These are phyloP conservation scores for Excoecaria cochinchinensis DNA, from an alignment of 345 rosid genomes.

Conservation along the genomic window DNA sequence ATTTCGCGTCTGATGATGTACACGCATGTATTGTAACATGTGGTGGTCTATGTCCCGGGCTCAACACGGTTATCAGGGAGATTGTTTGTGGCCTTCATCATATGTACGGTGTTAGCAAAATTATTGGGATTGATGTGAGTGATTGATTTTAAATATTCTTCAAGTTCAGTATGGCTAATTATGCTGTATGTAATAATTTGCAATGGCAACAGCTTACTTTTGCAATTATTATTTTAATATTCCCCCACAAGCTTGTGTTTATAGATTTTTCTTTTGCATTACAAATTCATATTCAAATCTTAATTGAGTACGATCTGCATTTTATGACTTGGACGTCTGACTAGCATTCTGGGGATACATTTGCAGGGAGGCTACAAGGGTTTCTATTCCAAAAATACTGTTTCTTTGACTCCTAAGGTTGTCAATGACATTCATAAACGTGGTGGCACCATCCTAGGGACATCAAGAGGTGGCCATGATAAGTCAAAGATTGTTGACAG, in stretches of 20 bases:
- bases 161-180: not conserved
- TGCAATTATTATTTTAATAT: not conserved
- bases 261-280: not conserved
- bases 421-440: constrained; percentile 77
- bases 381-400: constrained; percentile 66
- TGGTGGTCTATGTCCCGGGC: constrained; percentile 49
- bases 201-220: not conserved
- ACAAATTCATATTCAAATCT: not conserved
- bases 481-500: constrained; percentile 75
- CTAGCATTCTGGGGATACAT: not conserved
- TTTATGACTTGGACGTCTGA: not conserved
- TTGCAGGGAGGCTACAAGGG: constrained; percentile 83
- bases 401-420: constrained; percentile 50
- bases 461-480: constrained; percentile 81
- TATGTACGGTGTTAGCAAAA: constrained; percentile 41
- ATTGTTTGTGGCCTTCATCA: constrained; percentile 43
- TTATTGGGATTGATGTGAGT: constrained; percentile 46
- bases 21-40: constrained; percentile 48
- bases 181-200: constrained; percentile 4
- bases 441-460: constrained; percentile 79
- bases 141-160: constrained; percentile 9
- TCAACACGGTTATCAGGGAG: constrained; percentile 48
- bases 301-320: not conserved
- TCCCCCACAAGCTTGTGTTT: not conserved
- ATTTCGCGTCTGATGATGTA: constrained; percentile 38